Evolutionary conservation across 768 basidiomycete genomes (phyloP).

Genomic region (Lepiota subincarnata): DNA sequence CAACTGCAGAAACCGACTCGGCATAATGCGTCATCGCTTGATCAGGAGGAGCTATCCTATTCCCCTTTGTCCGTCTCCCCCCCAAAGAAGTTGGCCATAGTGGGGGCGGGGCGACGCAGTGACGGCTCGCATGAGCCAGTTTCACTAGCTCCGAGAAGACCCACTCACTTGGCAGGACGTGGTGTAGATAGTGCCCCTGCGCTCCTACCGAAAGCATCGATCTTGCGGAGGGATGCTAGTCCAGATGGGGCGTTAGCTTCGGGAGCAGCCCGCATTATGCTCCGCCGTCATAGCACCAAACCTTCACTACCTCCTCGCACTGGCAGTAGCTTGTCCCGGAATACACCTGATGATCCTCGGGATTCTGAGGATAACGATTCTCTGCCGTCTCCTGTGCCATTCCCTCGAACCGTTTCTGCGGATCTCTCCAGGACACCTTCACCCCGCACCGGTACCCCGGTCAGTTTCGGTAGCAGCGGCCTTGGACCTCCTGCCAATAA

Average conservation of each 20-base stretch:
- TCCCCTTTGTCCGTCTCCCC: conserved; percentile 37
- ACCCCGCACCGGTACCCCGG: neutral
- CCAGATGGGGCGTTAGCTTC: conserved; percentile 44
- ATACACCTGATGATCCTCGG: conserved; percentile 23
- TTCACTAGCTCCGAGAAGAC: conserved; percentile 48
- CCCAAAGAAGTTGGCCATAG: conserved; percentile 54
- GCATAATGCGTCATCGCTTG: conserved; percentile 7
- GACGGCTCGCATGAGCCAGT: conserved; percentile 39
- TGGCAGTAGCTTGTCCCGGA: conserved; percentile 27
- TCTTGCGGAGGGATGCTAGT: conserved; percentile 50
- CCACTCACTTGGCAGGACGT: conserved; percentile 61
- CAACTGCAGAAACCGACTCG: conserved; percentile 29
- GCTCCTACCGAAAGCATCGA: conserved; percentile 44
- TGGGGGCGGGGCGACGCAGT: conserved; percentile 39
- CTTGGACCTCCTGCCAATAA: conserved; percentile 17
- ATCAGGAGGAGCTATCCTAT: neutral
- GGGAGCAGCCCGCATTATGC: conserved; percentile 39
- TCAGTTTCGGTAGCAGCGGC: neutral
- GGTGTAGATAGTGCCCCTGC: conserved; percentile 52
- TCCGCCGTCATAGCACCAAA: conserved; percentile 59
- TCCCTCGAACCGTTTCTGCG: conserved; percentile 57
- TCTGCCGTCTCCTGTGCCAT: conserved; percentile 45
- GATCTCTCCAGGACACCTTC: conserved; percentile 32
- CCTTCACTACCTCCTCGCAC: conserved; percentile 31
- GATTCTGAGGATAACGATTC: conserved; percentile 25